Conservation (phyloP, 1,284 basidiomycete species). For the Fomitopsis schrenkii region DNA sequence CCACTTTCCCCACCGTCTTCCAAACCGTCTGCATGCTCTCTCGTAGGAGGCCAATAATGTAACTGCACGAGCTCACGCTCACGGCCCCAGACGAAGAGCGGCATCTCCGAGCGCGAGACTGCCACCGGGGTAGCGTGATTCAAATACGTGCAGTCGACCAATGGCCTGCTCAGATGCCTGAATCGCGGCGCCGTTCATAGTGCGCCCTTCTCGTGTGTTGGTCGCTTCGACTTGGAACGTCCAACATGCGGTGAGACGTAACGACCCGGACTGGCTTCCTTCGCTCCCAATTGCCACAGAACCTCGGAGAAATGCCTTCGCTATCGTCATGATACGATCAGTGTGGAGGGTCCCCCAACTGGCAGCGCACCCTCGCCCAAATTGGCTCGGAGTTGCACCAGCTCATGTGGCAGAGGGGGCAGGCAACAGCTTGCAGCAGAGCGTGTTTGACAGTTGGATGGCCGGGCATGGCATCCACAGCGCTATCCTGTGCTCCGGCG, state of each 20-base stretch:
- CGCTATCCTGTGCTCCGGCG: background rate
- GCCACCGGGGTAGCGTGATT: background rate
- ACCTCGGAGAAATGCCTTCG: background rate
- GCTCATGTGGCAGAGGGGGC: background rate
- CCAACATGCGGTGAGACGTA: background rate
- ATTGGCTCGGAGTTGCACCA: background rate
- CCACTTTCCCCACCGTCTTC: background rate
- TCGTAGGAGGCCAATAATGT: background rate
- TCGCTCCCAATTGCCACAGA: background rate
- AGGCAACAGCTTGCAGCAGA: background rate
- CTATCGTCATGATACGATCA: slow-evolving; percentile 3
- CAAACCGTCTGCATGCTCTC: too few relatives aligned
- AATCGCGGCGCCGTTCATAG: background rate
- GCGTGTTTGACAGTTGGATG: background rate
- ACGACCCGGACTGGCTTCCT: background rate
- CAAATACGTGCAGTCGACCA: background rate
- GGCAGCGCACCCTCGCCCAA: background rate
- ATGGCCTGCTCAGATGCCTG: background rate
- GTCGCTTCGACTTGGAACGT: background rate
- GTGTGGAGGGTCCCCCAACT: background rate
- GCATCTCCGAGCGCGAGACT: background rate
- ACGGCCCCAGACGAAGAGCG: background rate
- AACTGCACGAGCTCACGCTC: background rate
- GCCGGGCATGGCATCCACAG: background rate
- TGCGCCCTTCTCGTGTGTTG: background rate